Percentiles rank a stretch among this genome's conserved stretches.
Conservation (phyloP, 2,329 filamentous ascomycete genomes). For the Calonectria ilicicola region DNA sequence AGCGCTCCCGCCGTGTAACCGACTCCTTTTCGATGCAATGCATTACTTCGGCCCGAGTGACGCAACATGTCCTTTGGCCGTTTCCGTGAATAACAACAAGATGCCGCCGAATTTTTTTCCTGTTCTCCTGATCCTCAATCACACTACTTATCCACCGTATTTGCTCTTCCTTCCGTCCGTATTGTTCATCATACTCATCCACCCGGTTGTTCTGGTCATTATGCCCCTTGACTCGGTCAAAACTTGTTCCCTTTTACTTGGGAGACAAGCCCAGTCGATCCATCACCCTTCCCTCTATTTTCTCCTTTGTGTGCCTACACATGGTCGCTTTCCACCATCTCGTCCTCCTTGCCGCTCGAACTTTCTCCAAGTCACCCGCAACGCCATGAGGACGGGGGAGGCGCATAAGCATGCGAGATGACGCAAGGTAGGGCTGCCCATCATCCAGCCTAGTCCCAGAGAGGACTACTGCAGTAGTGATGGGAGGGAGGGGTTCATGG, state of each 20-base stretch:
- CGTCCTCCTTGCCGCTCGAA: neutral
- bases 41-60: slow-evolving; percentile 39
- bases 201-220: neutral
- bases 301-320: neutral
- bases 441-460: slow-evolving; percentile 10
- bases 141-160: slow-evolving; percentile 9
- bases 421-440: slow-evolving; percentile 2
- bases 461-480: slow-evolving; percentile 22
- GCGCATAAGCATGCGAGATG: neutral
- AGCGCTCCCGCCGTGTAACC: slow-evolving; percentile 42
- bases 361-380: neutral
- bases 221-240: slow-evolving; percentile 7
- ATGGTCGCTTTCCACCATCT: neutral
- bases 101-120: slow-evolving; percentile 37
- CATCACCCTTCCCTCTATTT: neutral
- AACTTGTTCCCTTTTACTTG: neutral
- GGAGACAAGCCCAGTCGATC: neutral
- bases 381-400: neutral
- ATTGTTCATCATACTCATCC: slow-evolving; percentile 3
- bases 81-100: slow-evolving; percentile 28
- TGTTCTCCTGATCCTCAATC: slow-evolving; percentile 14
- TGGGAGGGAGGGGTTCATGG: slow-evolving; percentile 10
- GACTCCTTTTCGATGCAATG: slow-evolving; percentile 45
- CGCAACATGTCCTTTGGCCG: slow-evolving; percentile 31
- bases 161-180: slow-evolving; percentile 8